These are phyloP conservation scores for Aspergillus sp. DNA, from an alignment of 2,329 filamentous ascomycete species.

Conservation along the genomic window DNA sequence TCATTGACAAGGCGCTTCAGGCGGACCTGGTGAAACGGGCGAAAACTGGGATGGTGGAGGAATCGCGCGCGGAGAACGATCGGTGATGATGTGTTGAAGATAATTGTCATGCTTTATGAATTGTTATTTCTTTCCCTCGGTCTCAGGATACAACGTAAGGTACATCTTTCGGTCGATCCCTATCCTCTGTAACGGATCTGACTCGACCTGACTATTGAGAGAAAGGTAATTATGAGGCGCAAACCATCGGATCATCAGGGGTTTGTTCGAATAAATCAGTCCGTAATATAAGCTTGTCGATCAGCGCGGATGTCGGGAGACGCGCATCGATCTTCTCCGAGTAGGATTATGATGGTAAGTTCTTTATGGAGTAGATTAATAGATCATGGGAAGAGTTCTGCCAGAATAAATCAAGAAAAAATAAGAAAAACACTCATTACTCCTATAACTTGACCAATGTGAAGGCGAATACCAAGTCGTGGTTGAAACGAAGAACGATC, in stretches of 20 bases:
- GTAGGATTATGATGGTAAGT: too few species aligned
- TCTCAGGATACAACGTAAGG: too few species aligned
- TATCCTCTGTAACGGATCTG: too few species aligned
- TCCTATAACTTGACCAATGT: too few species aligned
- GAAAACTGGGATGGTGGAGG: conserved; percentile 74
- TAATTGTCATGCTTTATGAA: neutral
- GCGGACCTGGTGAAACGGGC: conserved; percentile 66
- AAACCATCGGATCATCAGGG: neutral
- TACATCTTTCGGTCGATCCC: neutral
- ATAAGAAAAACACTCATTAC: too few species aligned
- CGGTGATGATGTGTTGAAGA: conserved; percentile 51
- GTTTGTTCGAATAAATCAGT: neutral
- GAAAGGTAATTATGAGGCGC: too few species aligned
- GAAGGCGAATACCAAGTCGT: too few species aligned
- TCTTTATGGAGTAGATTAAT: too few species aligned
- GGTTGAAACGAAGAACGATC: neutral
- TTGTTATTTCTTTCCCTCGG: neutral
- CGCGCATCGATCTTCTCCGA: too few species aligned
- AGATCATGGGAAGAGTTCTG: too few species aligned
- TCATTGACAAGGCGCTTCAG: conserved; percentile 71
- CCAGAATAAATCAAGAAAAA: too few species aligned
- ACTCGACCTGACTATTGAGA: too few species aligned
- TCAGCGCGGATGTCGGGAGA: neutral
- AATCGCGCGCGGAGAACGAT: conserved; percentile 82
- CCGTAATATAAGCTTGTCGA: neutral